Base-by-base conservation (phyloP, 257 asterid species). In the Datura wrightii region DNA sequence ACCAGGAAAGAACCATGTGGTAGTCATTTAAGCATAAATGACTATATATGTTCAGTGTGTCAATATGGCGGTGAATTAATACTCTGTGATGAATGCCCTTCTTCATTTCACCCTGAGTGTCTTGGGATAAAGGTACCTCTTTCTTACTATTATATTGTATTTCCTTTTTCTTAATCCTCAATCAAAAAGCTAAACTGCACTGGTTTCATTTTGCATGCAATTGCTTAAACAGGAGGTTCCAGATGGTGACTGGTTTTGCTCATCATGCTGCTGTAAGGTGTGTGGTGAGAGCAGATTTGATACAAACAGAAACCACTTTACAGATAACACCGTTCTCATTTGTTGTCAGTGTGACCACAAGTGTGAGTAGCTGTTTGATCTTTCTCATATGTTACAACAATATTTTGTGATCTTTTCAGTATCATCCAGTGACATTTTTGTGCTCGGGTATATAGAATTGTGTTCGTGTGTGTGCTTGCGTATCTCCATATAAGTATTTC, bases 211-310 rank as follows among this genome's bases (percentile, higher is more conserved):
- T 76, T 78, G 46, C 39, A 9, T 13, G 6, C 56, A 78, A 8
- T 78, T 84, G 34, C 37, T 85, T 90, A 44, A 79, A 62, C 92
- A 97, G 99, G 94, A 87, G 58, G 87, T 97, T 50, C 99, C 99
- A 6, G 94, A 91, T 19, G 99, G 99, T 80, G 94, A 93, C 83
- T 97, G 99, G 99, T 97, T 95, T 91, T 97, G 99, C 90, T 97
- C 95, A 9, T 91, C 97, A 10, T 97, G 99, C 92, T 91, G 97
- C 89, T 97, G 99, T 85, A 87, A 90, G 87, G 90, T 92, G 85
- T 97, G 99, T 91, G 90, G 88, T 83, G 83, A 82, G 80, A 83
- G 88, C 50, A 83, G 87, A 67, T 83, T 87, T 39, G 89, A 50
- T 84, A 66, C 63, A 65, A 84, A 39, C 67, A 86, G 79, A 69